Evolutionary conservation across 208 protist genomes (phyloP).

Genomic region (Leishmania turanica): DNA sequence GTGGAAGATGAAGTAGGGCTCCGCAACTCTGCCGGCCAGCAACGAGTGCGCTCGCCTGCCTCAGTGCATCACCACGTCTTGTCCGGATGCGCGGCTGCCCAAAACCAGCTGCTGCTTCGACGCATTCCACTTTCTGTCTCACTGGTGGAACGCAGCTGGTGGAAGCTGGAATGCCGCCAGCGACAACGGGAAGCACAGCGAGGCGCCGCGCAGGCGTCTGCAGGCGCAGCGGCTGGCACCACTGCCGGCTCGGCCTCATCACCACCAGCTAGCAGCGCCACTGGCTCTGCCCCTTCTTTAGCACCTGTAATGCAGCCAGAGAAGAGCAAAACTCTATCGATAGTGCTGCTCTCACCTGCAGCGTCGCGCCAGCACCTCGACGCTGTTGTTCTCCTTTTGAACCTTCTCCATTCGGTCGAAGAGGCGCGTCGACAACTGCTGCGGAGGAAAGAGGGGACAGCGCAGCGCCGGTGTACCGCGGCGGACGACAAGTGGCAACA

Average conservation of each 20-base stretch:
- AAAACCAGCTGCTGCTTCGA: slow-evolving; percentile 70
- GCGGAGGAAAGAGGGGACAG: slow-evolving; percentile 17
- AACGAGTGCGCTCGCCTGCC: background rate
- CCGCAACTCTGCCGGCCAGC: background rate
- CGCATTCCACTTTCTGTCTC: slow-evolving; percentile 69
- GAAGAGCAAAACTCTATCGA: background rate
- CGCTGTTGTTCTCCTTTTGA: slow-evolving; percentile 28
- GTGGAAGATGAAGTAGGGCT: background rate
- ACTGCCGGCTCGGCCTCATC: background rate
- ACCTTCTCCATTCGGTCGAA: slow-evolving; percentile 53
- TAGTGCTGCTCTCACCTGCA: background rate
- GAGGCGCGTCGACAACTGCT: slow-evolving; percentile 47
- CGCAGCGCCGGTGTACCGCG: background rate
- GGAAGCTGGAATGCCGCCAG: slow-evolving; percentile 24
- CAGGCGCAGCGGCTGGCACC: background rate
- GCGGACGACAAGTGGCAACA: slow-evolving; percentile 8
- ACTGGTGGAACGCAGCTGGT: slow-evolving; percentile 68
- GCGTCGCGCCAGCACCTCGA: slow-evolving; percentile 26
- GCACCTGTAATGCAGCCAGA: background rate
- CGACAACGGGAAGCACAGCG: slow-evolving; percentile 1
- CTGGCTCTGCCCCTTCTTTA: background rate
- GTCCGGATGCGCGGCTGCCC: slow-evolving; percentile 4
- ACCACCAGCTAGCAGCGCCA: background rate
- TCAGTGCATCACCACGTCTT: background rate
- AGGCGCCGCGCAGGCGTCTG: background rate